Percentiles rank a stretch among this genome's conserved stretches.
Conservation (phyloP, 208 protist species). For the Leishmania guyanensis region DNA sequence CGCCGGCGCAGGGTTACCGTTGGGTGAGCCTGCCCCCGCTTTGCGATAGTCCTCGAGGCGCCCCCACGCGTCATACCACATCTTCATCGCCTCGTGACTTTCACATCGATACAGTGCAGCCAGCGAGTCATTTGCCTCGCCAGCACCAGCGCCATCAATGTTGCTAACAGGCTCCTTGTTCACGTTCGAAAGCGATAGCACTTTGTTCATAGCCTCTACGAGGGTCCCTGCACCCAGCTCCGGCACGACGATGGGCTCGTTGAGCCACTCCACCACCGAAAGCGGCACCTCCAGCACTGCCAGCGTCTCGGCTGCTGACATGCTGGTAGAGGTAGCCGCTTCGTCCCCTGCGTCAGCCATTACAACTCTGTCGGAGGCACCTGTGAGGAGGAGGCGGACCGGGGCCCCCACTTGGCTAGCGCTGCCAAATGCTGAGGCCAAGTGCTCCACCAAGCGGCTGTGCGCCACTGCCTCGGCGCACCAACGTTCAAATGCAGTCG, state of each 20-base stretch:
- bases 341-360: background rate
- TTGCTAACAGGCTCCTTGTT: background rate
- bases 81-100: background rate
- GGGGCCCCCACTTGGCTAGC: background rate
- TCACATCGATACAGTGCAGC: background rate
- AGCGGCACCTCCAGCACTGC: constrained; percentile 20
- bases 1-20: background rate
- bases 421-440: constrained; percentile 10
- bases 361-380: background rate
- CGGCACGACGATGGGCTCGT: constrained; percentile 14
- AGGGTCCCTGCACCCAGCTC: background rate
- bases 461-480: constrained; percentile 43
- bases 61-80: constrained; percentile 18
- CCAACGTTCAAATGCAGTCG: constrained; percentile 34
- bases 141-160: background rate
- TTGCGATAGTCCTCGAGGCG: background rate
- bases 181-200: background rate
- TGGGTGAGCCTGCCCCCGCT: too few relatives aligned
- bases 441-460: constrained; percentile 28
- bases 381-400: constrained; percentile 7
- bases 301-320: background rate
- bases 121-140: background rate
- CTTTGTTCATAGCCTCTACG: background rate
- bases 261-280: constrained; percentile 14
- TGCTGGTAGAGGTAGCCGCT: background rate